Base-by-base conservation (phyloP, 2,329 filamentous ascomycete species). In the Alternaria triticina region DNA sequence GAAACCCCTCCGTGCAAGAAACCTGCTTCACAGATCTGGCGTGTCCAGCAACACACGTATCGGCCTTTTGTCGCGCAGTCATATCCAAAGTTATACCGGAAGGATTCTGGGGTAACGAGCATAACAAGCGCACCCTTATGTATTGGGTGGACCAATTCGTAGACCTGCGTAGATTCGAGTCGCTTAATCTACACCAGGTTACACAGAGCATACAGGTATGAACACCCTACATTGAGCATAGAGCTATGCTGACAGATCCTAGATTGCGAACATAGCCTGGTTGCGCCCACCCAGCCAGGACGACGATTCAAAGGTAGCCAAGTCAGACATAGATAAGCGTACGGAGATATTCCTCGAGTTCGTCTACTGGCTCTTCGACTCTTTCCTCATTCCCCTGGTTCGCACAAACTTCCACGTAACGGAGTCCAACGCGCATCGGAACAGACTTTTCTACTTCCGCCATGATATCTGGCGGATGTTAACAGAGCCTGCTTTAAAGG, bases 371-470 rank as follows among this genome's bases (percentile, higher is more conserved):
- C 69, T 97, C 5, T 96, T 99, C 73, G 96, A 99, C 79, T 97
- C 94, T 0, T 85, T 97, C 22, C 76, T 99, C 59, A 91, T 98
- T 71, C 95, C 96, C 10, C 85, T 99, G 8, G 87, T 98, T 51
- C 89, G 92, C 33, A 89, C 88, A 66, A 94, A 96, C 73, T 99
- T 99, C 74, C 95, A 98, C 75, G 92, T 97, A 40, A 99, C 96
- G 0, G 96, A 99, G 78, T 96, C 94, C 0, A 94, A 89, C 66
- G 84, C 85, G 1, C 89, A 97, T 74, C 89, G 91, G 15, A 93
- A 96, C 71, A 88, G 89, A 27, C 82, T 98, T 1, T 97, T 97
- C 79, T 99, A 93, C 81, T 98, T 97, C 76, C 91, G 95, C 5
- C 96, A 99, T 68, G 96, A 99, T 78, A 85, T 96, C 10, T 99